Evolutionary conservation across 306 rosid genomes (phyloP), one percentile per base, ranked within the genome.

Genomic region (Ochetophila trinervis): DNA sequence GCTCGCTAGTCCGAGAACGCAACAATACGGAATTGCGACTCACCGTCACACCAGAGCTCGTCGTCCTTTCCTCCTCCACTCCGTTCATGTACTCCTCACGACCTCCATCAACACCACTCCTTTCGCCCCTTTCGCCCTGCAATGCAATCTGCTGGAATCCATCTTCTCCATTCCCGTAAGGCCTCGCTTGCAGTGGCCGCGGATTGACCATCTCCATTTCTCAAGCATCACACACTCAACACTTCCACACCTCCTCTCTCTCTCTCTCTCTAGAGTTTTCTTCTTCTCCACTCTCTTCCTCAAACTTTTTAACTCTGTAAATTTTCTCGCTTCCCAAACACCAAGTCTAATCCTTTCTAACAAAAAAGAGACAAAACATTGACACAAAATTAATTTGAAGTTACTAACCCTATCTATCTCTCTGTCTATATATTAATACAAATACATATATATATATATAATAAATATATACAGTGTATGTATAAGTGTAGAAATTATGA

Each of bases 1-100:
- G 94, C 82, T 87, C 94, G 65, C 88, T 82, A 42, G 86, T 67
- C 53, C 86, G 78, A 68, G 83, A 5, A 40, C 51, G 57, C 53
- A 37, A 5, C 53, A 37, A 5, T 69, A 30, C 57, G 40, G 74
- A 62, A 63, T 63, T 34, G 30, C 68, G 58, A 9, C 40, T 36
- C 55, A 60, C 60, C 13, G 58, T 36, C 22, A 59, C 44, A 32
- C 57, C 68, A 58, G 66, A 45, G 64, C 57, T 53, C 44, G 44
- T 63, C 30, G 45, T 37, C 71, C 65, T 27, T 21, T 71, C 72
- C 59, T 73, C 74, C 0, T 77, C 80, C 55, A 69, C 72, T 5
- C 68, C 78, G 40, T 76, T 77, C 62, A 66, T 42, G 37, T 45
- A 52, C 60, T 12, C 73, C 19, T 45, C 60, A 21, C 57, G 58